These are phyloP conservation scores for Fomitopsis pulvina DNA, from an alignment of 768 basidiomycete species.

Conservation along the genomic window DNA sequence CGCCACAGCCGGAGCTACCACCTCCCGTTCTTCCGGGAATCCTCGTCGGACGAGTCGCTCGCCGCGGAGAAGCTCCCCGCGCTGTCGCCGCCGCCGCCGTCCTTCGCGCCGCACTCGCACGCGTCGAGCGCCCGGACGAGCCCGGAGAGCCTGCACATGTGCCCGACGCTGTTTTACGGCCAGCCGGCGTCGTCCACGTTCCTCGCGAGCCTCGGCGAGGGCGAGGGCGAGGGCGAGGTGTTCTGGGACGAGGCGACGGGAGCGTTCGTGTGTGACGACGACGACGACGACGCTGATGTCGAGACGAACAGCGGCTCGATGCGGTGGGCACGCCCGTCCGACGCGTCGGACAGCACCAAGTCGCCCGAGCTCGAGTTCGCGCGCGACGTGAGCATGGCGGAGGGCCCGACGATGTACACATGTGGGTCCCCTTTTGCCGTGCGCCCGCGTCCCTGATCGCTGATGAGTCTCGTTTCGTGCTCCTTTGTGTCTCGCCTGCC, in stretches of 20 bases:
- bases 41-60: slow-evolving; percentile 1
- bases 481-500: neutral
- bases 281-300: slow-evolving; percentile 4
- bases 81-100: slow-evolving; percentile 19
- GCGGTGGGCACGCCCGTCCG: slow-evolving; percentile 16
- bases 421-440: slow-evolving; percentile 5
- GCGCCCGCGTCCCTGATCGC: neutral
- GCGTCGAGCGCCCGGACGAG: slow-evolving; percentile 2
- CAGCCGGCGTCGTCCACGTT: neutral
- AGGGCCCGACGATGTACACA: neutral
- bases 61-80: slow-evolving; percentile 1
- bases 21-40: slow-evolving; percentile 14
- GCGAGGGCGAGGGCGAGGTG: neutral
- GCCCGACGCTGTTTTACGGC: neutral
- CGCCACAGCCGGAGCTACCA: slow-evolving; percentile 9
- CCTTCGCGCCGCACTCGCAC: slow-evolving; percentile 17
- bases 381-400: slow-evolving; percentile 6
- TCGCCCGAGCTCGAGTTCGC: slow-evolving; percentile 15
- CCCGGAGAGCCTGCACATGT: slow-evolving; percentile 2
- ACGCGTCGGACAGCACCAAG: slow-evolving; percentile 11
- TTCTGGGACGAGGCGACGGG: neutral
- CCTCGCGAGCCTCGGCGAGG: neutral
- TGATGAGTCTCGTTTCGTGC: slow-evolving; percentile 2
- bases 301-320: slow-evolving; percentile 14
- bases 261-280: neutral